Evolutionary conservation across 805 yeast species (phyloP), one percentile per base, ranked within the genome.

Genomic region (Wickerhamiella galacta): DNA sequence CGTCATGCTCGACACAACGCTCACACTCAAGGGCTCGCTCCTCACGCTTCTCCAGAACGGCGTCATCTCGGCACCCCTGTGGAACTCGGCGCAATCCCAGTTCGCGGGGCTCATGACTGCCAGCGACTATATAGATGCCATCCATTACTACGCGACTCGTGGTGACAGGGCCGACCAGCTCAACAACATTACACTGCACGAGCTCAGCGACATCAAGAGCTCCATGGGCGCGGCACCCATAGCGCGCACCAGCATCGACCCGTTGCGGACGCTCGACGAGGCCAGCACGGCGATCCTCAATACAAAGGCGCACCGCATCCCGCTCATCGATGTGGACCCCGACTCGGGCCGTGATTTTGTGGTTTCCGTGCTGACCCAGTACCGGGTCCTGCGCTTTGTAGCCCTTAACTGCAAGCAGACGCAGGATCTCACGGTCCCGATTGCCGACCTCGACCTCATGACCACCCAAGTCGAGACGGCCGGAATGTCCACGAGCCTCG

Each of bases 361-460:
- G 12, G 95, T 90, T 6, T 72, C 83, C 35, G 98, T 90, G 33
- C 65, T 90, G 49, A 90, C 98, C 1, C 98, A 90, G 60, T 90
- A 90, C 57, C 73, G 98, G 51, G 90, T 90, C 35, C 64, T 90
- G 48, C 87, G 92, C 57, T 90, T 90, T 52, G 95, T 90, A 20
- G 85, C 95, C 3, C 68, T 87, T 55, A 90, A 90, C 56, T 90
- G 98, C 59, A 83, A 82, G 53, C 96, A 90, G 53, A 83, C 94
- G 3, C 72, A 78, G 46, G 78, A 74, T 64, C 61, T 90, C 36
- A 60, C 75, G 44, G 72, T 75, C 44, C 92, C 94, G 3, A 62
- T 90, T 37, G 63, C 66, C 38, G 77, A 75, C 36, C 58, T 90
- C 29, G 63, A 68, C 23, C 72, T 85, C 25, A 65, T 78, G 7